phyloP scores from a whole-genome alignment of 495 filamentous ascomycete species.

The Penicillium pulvis region DNA sequence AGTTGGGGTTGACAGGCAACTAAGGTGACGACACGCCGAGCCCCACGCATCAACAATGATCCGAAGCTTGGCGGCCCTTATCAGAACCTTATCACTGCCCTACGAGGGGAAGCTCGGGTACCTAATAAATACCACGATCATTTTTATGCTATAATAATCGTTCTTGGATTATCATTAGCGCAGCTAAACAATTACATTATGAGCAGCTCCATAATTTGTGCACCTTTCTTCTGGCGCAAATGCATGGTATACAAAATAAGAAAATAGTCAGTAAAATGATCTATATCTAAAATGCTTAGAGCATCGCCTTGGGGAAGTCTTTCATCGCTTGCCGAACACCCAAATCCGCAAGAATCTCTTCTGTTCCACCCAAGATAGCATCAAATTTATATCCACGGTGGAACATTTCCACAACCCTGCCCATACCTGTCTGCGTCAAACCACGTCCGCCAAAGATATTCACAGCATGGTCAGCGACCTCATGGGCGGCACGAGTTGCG shows the following conservation, averaged over 20 bases:
- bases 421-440: conserved; percentile 82
- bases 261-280: neutral
- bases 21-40: conserved; percentile 4
- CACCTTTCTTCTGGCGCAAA: neutral
- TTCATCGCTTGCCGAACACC: conserved; percentile 82
- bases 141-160: too few species aligned
- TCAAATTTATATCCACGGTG: conserved; percentile 88
- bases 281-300: conserved; percentile 46
- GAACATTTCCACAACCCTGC: conserved; percentile 77
- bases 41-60: conserved; percentile 7
- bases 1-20: neutral
- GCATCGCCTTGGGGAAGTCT: conserved; percentile 79
- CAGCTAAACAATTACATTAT: too few species aligned
- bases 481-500: conserved; percentile 72
- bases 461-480: conserved; percentile 78
- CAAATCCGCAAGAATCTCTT: conserved; percentile 81
- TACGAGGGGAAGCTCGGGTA: neutral
- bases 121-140: neutral
- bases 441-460: conserved; percentile 88
- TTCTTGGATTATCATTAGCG: too few species aligned
- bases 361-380: conserved; percentile 80
- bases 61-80: conserved; percentile 6
- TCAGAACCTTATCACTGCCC: conserved; percentile 4
- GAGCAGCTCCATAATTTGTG: neutral
- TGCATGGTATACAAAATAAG: neutral